phyloP scores from a whole-genome alignment of 2,329 filamentous ascomycete species.

The Nemania abortiva region DNA sequence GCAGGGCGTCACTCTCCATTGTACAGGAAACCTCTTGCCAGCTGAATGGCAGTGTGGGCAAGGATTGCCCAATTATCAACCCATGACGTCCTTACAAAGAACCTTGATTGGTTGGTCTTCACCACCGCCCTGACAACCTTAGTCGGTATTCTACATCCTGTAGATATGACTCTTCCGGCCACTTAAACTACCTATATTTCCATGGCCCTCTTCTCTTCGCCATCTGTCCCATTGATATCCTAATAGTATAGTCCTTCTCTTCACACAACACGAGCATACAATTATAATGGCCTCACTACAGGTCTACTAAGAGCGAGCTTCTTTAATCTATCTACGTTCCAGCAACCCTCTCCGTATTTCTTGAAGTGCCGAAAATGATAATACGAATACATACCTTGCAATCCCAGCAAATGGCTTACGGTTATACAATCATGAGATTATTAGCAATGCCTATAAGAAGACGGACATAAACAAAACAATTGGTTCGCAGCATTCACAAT shows the following conservation, averaged over 20 bases:
- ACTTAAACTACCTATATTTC: neutral
- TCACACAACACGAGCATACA: neutral
- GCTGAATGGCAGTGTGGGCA: conserved; percentile 1
- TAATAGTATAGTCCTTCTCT: conserved; percentile 2
- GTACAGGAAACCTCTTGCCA: neutral
- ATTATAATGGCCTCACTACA: conserved; percentile 29
- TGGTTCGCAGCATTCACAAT: conserved; percentile 1
- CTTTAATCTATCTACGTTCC: conserved; percentile 35
- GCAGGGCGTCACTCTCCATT: too few species aligned
- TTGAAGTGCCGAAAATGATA: conserved; percentile 55
- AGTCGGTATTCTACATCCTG: neutral
- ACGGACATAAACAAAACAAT: conserved; percentile 38
- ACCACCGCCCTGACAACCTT: conserved; percentile 17
- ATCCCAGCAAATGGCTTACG: conserved; percentile 45
- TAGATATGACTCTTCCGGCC: conserved; percentile 35
- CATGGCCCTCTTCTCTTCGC: neutral
- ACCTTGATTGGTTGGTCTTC: conserved; percentile 31
- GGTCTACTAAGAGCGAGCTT: conserved; percentile 21
- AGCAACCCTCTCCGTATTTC: conserved; percentile 1
- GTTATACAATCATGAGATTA: conserved; percentile 48
- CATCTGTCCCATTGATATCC: neutral
- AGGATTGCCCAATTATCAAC: conserved; percentile 14
- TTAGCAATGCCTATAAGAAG: conserved; percentile 31
- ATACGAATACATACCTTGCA: conserved; percentile 52
- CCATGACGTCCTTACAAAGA: conserved; percentile 15